Conservation (phyloP, 257 asterid species). For the Nicotiana paniculata region DNA sequence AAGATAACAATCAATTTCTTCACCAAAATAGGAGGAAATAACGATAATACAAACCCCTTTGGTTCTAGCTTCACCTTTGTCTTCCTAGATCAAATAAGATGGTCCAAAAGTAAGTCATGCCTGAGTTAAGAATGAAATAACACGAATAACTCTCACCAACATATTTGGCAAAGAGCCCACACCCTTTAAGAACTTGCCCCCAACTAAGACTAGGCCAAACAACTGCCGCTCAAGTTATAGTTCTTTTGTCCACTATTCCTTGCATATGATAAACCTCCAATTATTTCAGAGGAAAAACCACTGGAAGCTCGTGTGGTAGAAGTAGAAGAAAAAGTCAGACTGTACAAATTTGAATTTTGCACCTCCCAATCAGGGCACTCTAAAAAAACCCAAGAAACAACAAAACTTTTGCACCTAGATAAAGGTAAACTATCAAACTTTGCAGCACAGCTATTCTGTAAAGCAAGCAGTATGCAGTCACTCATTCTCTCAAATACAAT, state of each 20-base stretch:
- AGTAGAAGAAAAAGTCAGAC: not conserved
- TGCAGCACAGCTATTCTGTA: not conserved
- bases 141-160: not conserved
- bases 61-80: not conserved
- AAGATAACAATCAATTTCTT: not conserved
- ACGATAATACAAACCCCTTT: not conserved
- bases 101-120: not conserved
- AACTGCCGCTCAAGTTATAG: not conserved
- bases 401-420: not conserved
- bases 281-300: not conserved
- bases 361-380: not conserved
- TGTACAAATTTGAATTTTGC: not conserved
- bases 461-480: not conserved
- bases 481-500: not conserved
- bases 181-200: not conserved
- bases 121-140: not conserved
- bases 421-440: not conserved
- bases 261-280: not conserved
- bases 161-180: not conserved
- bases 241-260: not conserved
- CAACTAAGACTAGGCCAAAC: not conserved
- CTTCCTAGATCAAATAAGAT: slow-evolving; percentile 1
- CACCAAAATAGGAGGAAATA: slow-evolving; percentile 1
- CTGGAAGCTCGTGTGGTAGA: not conserved
- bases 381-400: not conserved